Evolutionary conservation across 2,329 filamentous ascomycete genomes (phyloP).

Genomic region (Hymenoscyphus infarciens): DNA sequence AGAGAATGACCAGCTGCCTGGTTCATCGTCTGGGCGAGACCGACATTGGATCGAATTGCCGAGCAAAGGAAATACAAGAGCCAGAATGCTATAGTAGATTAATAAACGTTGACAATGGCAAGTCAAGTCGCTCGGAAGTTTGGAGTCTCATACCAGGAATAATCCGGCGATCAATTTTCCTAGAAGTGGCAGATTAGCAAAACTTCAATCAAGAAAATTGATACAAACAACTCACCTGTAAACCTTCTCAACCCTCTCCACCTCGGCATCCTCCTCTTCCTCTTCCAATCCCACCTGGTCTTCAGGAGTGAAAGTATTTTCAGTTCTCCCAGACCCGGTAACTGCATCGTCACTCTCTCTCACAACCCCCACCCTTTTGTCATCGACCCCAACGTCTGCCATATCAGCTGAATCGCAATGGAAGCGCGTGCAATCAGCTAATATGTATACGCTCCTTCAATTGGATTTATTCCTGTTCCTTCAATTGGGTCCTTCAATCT

Average conservation of each 20-base stretch:
- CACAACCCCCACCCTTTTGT: conserved; percentile 1
- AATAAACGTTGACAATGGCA: conserved; percentile 1
- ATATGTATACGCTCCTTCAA: background rate
- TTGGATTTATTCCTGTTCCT: background rate
- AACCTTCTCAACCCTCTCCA: conserved; percentile 36
- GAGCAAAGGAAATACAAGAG: conserved; percentile 87
- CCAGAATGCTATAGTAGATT: conserved; percentile 68
- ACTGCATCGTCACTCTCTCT: background rate
- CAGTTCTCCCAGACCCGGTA: background rate
- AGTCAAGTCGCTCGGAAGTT: background rate
- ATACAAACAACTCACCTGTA: conserved; percentile 35
- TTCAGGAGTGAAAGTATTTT: conserved; percentile 7
- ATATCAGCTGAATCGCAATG: conserved; percentile 34
- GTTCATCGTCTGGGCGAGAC: conserved; percentile 95
- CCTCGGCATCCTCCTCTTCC: conserved; percentile 27
- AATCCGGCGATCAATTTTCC: conserved; percentile 55
- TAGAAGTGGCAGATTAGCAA: conserved; percentile 11
- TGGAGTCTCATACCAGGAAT: conserved; percentile 42
- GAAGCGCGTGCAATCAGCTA: conserved; percentile 33
- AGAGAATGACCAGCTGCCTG: conserved; percentile 66
- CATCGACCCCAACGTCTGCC: conserved; percentile 23
- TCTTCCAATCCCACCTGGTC: conserved; percentile 13
- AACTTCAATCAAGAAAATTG: background rate
- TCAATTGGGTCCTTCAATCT: background rate
- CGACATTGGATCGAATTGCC: conserved; percentile 86